A percentile compares a stretch with the other conserved stretches of the same genome.
Evolutionary conservation across 2,329 filamentous ascomycete species (phyloP).

Genomic region (Cytospora paraplurivora): DNA sequence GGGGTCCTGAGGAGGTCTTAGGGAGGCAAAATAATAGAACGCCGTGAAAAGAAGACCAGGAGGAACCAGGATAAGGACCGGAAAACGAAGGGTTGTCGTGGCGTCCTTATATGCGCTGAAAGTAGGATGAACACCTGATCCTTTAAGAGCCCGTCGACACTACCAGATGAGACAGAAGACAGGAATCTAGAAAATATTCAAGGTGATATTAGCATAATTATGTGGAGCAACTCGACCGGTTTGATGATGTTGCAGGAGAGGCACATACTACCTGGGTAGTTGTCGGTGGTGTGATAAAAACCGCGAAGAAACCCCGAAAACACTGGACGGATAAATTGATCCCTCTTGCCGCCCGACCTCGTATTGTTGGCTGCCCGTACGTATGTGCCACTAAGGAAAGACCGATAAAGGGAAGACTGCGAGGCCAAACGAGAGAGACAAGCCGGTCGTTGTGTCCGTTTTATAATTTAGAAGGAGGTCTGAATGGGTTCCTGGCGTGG

Average conservation of each 20-base stretch:
- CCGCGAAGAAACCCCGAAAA: neutral
- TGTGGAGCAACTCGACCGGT: neutral
- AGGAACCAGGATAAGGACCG: neutral
- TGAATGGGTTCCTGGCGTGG: neutral
- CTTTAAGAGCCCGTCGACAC: neutral
- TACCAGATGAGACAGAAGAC: neutral
- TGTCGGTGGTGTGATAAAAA: neutral
- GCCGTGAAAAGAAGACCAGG: neutral
- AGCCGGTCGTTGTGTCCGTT: neutral
- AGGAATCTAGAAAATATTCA: neutral
- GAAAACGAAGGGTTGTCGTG: neutral
- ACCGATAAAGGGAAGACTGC: neutral
- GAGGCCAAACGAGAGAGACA: neutral
- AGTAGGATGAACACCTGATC: neutral
- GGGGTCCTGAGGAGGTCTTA: neutral
- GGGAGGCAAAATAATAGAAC: neutral
- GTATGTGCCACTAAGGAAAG: neutral
- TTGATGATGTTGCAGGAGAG: neutral
- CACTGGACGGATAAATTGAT: no score
- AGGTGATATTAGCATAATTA: neutral
- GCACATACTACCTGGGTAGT: neutral
- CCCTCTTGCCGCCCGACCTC: no score
- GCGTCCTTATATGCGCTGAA: neutral
- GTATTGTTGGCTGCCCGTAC: no score
- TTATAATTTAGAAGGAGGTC: neutral